Conservation (phyloP, 1,139 yeast species). For the Yamadazyma pseudoaaseri region DNA sequence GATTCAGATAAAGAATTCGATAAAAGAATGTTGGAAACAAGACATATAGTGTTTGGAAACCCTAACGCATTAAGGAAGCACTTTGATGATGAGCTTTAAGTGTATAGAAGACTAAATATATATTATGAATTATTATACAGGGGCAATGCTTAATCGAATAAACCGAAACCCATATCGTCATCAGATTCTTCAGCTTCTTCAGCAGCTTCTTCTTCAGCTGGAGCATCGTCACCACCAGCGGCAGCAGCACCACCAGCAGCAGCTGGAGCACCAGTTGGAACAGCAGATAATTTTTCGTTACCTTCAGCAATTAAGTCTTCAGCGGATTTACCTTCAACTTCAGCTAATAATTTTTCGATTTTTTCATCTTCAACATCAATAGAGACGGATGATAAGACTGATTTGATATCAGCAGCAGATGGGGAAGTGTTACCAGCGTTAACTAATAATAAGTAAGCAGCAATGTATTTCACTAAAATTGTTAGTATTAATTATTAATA, state of each 20-base stretch:
- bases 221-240: conserved; percentile 66
- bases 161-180: conserved; percentile 52
- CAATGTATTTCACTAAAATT: conserved; percentile 55
- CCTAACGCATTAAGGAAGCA: conserved; percentile 67
- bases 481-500: conserved; percentile 11
- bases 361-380: conserved; percentile 93
- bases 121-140: conserved; percentile 13
- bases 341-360: conserved; percentile 78
- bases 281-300: conserved; percentile 91
- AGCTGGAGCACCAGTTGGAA: conserved; percentile 97
- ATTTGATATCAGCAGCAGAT: conserved; percentile 87
- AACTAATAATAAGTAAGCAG: conserved; percentile 67
- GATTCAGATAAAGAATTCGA: conserved; percentile 38
- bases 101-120: conserved; percentile 6
- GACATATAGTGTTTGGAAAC: conserved; percentile 79
- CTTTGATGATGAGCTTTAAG: conserved; percentile 54
- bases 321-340: conserved; percentile 92
- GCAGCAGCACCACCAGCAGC: conserved; percentile 70
- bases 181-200: conserved; percentile 62
- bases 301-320: conserved; percentile 96
- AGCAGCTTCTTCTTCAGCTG: conserved; percentile 71
- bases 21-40: conserved; percentile 48
- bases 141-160: conserved; percentile 41
- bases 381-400: conserved; percentile 90
- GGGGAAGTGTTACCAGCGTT: conserved; percentile 76